phyloP scores from a whole-genome alignment of 495 filamentous ascomycete species.

The Hypoxylon cercidicola region DNA sequence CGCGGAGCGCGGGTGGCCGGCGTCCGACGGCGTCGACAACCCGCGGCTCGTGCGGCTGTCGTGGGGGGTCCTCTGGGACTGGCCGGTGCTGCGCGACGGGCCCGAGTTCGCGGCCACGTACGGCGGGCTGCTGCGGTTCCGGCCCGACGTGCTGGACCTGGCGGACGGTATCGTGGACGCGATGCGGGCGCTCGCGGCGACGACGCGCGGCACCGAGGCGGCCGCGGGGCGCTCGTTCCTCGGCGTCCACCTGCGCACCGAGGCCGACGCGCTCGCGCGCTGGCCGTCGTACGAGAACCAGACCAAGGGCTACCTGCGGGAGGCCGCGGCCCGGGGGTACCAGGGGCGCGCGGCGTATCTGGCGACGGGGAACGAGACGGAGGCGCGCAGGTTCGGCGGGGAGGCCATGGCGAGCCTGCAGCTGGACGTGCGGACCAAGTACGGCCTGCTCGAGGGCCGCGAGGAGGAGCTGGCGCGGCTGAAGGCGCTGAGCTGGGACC shows the following conservation, averaged over 20 bases:
- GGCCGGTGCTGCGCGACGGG: conserved; percentile 54
- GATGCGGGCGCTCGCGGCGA: conserved; percentile 43
- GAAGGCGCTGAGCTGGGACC: conserved; percentile 55
- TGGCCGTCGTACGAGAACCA: conserved; percentile 58
- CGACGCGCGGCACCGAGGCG: conserved; percentile 3
- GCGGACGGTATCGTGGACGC: conserved; percentile 42
- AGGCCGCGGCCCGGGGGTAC: conserved; percentile 41
- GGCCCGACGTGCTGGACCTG: conserved; percentile 51
- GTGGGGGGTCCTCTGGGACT: conserved; percentile 61
- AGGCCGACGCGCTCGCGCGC: conserved; percentile 51
- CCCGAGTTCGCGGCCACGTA: conserved; percentile 54
- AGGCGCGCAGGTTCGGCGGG: conserved; percentile 46
- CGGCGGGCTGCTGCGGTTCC: conserved; percentile 53
- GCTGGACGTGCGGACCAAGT: conserved; percentile 49
- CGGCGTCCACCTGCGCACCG: conserved; percentile 55
- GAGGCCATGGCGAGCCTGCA: conserved; percentile 31
- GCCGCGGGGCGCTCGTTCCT: conserved; percentile 35
- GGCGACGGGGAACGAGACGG: conserved; percentile 53
- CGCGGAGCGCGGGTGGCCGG: conserved; percentile 38
- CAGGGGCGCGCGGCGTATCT: conserved; percentile 49
- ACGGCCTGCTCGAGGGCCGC: conserved; percentile 42
- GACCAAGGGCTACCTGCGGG: conserved; percentile 47
- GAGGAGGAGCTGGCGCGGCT: conserved; percentile 39
- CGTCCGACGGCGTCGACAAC: conserved; percentile 27
- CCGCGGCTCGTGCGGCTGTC: conserved; percentile 51